phyloP scores from a whole-genome alignment of 129 eudicot genomes.

The Chrysanthemum seticuspe region DNA sequence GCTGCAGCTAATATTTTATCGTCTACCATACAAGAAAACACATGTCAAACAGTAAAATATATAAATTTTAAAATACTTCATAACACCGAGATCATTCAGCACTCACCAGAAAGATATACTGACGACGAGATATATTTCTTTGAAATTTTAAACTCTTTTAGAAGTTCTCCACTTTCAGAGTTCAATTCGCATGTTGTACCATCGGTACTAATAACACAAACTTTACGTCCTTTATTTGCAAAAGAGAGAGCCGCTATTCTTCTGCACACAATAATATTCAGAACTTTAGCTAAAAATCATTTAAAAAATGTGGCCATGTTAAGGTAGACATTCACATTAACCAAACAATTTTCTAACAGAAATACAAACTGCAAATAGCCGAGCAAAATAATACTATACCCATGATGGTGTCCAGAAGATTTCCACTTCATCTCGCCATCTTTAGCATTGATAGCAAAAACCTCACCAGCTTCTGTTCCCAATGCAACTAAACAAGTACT shows the following conservation, averaged over 20 bases:
- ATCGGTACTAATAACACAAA: constrained; percentile 32
- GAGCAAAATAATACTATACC: constrained; percentile 26
- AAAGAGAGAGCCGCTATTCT: constrained; percentile 47
- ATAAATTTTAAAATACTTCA: not conserved
- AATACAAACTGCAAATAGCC: not conserved
- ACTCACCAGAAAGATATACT: constrained; percentile 39
- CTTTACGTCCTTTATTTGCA: constrained; percentile 42
- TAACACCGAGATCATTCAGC: not conserved
- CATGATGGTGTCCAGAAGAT: constrained; percentile 40
- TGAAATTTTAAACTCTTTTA: constrained; percentile 39
- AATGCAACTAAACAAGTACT: constrained; percentile 49
- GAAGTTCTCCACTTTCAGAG: constrained; percentile 50
- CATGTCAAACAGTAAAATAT: not conserved
- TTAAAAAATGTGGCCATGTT: not conserved
- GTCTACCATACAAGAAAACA: constrained; percentile 35
- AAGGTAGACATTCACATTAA: not conserved
- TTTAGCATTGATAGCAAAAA: constrained; percentile 36
- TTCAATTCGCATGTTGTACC: constrained; percentile 48
- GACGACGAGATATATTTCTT: constrained; percentile 43
- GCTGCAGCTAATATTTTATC: constrained; percentile 49
- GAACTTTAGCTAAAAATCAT: not conserved
- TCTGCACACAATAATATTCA: constrained; percentile 31
- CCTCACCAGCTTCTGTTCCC: constrained; percentile 43
- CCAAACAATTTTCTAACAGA: too few species aligned
- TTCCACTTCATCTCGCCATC: constrained; percentile 47